Conservation (phyloP, 495 filamentous ascomycete species). For the Xylaria curta region DNA sequence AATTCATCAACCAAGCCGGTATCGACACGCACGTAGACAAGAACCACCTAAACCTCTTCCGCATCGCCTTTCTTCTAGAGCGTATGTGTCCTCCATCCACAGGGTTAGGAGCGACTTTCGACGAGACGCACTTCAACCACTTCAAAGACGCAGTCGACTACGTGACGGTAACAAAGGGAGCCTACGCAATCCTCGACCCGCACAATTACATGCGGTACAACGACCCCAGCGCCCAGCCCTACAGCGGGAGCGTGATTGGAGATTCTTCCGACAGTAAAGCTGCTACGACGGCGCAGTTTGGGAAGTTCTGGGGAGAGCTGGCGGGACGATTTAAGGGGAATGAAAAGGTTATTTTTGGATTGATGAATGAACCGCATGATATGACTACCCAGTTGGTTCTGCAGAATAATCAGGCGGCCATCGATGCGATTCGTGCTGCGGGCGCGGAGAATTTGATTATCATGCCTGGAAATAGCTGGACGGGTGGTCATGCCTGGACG, state of each 20-base stretch:
- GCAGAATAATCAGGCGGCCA: conserved; percentile 57
- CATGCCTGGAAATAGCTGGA: conserved; percentile 57
- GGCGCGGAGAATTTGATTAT: conserved; percentile 55
- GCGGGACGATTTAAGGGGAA: conserved; percentile 54
- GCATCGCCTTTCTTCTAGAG: conserved; percentile 61
- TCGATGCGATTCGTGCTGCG: conserved; percentile 53
- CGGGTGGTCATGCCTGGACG: conserved; percentile 57
- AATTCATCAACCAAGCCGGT: conserved; percentile 55
- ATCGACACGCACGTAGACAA: conserved; percentile 56
- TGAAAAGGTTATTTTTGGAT: conserved; percentile 58
- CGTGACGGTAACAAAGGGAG: conserved; percentile 57
- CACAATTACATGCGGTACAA: conserved; percentile 65
- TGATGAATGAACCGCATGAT: conserved; percentile 61
- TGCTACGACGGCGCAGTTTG: conserved; percentile 57
- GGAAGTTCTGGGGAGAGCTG: conserved; percentile 60
- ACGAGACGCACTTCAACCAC: conserved; percentile 57
- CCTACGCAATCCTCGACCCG: conserved; percentile 59
- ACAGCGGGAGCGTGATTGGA: conserved; percentile 57
- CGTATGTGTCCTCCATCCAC: conserved; percentile 57
- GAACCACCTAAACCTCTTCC: conserved; percentile 58
- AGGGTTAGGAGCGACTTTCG: conserved; percentile 58
- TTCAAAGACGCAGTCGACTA: conserved; percentile 60
- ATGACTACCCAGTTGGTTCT: conserved; percentile 54
- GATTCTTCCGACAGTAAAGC: conserved; percentile 50
- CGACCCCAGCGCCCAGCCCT: conserved; percentile 57